These are phyloP conservation scores for Amanita phalloides DNA, from an alignment of 768 basidiomycete genomes.

Conservation along the genomic window DNA sequence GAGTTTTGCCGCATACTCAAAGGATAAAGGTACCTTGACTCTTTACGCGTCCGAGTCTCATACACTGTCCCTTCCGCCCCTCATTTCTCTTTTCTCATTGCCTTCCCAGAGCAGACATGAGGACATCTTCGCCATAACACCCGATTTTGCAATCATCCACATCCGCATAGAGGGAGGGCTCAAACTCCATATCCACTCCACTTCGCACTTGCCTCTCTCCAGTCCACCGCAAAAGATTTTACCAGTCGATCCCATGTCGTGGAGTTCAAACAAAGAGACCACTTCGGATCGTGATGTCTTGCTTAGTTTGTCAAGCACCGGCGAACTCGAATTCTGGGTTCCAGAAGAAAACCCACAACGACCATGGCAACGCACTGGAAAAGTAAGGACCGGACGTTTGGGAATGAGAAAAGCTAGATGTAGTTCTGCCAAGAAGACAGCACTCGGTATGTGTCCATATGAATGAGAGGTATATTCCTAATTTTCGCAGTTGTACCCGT, in stretches of 20 bases:
- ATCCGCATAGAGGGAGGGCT: constrained; percentile 32
- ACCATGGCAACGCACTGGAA: constrained; percentile 61
- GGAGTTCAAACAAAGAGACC: constrained; percentile 36
- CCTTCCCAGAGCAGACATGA: constrained; percentile 43
- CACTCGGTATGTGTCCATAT: constrained; percentile 47
- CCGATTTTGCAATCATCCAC: constrained; percentile 48
- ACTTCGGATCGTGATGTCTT: constrained; percentile 60
- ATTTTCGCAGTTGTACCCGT: constrained; percentile 43
- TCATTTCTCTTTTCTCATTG: constrained; percentile 56
- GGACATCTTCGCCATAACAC: constrained; percentile 56
- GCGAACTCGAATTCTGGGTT: constrained; percentile 84
- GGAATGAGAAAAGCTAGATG: constrained; percentile 67
- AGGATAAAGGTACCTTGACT: constrained; percentile 32
- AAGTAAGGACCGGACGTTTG: constrained; percentile 58
- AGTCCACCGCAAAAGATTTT: constrained; percentile 44
- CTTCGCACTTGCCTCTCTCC: constrained; percentile 41
- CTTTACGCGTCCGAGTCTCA: constrained; percentile 40
- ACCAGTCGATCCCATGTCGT: constrained; percentile 84
- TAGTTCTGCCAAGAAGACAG: constrained; percentile 89
- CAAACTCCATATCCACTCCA: constrained; percentile 34
- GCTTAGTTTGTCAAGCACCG: constrained; percentile 64
- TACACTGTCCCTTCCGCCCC: constrained; percentile 32
- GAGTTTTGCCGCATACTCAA: constrained; percentile 51
- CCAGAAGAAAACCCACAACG: constrained; percentile 28
- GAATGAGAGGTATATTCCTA: constrained; percentile 2